Evolutionary conservation across 768 basidiomycete species (phyloP), one percentile per base, ranked within the genome.

Genomic region (Ramaria rubella): DNA sequence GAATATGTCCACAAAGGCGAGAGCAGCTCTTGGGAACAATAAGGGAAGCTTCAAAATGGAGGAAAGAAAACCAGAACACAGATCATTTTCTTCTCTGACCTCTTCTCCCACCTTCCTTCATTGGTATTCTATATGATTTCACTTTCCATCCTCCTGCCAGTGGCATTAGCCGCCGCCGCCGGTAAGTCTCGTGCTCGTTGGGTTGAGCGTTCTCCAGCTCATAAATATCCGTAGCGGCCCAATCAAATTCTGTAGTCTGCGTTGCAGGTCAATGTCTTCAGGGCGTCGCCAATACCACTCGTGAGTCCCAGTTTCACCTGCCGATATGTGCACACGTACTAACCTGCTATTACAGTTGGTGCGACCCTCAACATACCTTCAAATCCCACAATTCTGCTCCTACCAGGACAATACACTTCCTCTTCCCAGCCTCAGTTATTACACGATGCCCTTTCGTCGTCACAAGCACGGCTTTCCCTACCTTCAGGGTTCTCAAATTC

Each of bases 201-300:
- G 31, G 17, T 23, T 49, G n/a, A 4, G 19, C 2, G n/a, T 31
- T 11, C n/a, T 27, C 40, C 19, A 23, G 57, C 45, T 7, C 15
- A 29, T 27, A 17, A 31, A 64, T 42, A 29, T 3, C 34, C 33
- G 24, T 53, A 82, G 80, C 74, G 66, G 83, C 84, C 58, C 81
- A 84, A 68, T 75, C 78, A 24, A 56, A 48, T 62, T 68, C 73
- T 58, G 33, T 90, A 56, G 75, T 92, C 59, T 91, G 89, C 77
- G 75, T 88, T 87, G 86, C 89, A 68, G 89, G 89, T 63, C 88
- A 92, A 86, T 91, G 90, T 75, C 72, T 91, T 56, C 78, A 90
- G 69, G 90, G 90, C 57, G 80, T 72, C 70, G 81, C 86, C 30
- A 90, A 91, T 65, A 80, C 77, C 23, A 85, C 87, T 34, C 66